phyloP scores from a whole-genome alignment of 495 filamentous ascomycete genomes.

The Neurospora sp. region DNA sequence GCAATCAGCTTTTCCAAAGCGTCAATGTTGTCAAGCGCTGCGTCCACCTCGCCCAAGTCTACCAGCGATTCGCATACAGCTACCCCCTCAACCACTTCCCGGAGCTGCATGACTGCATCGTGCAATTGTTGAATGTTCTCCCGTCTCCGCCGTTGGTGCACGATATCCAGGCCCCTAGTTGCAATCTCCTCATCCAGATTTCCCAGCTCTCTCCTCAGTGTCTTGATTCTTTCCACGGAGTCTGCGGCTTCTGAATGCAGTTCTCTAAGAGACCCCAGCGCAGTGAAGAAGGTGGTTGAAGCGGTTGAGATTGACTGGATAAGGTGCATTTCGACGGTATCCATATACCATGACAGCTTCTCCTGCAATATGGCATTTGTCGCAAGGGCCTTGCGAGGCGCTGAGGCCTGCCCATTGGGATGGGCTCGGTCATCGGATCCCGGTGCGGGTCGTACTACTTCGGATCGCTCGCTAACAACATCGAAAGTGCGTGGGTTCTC shows the following conservation, averaged over 20 bases:
- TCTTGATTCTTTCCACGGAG: slow-evolving; percentile 78
- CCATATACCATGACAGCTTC: slow-evolving; percentile 99
- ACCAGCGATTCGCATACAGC: slow-evolving; percentile 69
- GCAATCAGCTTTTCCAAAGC: slow-evolving; percentile 67
- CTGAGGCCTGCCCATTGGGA: slow-evolving; percentile 51
- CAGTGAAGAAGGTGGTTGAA: slow-evolving; percentile 93
- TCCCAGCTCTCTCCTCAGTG: slow-evolving; percentile 65
- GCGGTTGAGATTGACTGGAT: slow-evolving; percentile 94
- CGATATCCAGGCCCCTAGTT: slow-evolving; percentile 72
- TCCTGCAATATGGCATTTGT: slow-evolving; percentile 99
- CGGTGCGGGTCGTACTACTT: slow-evolving; percentile 65
- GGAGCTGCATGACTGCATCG: slow-evolving; percentile 73
- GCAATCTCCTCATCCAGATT: slow-evolving; percentile 83
- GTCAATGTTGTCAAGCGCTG: slow-evolving; percentile 66
- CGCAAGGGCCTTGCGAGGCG: slow-evolving; percentile 77
- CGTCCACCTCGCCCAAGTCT: slow-evolving; percentile 69
- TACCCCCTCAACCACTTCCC: slow-evolving; percentile 65
- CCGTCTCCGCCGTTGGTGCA: slow-evolving; percentile 66
- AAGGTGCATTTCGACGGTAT: slow-evolving; percentile 94
- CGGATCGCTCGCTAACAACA: slow-evolving; percentile 89
- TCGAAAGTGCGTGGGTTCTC: slow-evolving; percentile 97
- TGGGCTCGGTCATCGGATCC: slow-evolving; percentile 44
- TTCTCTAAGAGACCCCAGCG: slow-evolving; percentile 80
- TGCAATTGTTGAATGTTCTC: slow-evolving; percentile 81
- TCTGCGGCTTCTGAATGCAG: slow-evolving; percentile 87